A percentile compares a stretch with the other conserved stretches of the same genome.
These are phyloP conservation scores for Penicillium sp. DNA, from an alignment of 2,329 filamentous ascomycete species.

Conservation along the genomic window DNA sequence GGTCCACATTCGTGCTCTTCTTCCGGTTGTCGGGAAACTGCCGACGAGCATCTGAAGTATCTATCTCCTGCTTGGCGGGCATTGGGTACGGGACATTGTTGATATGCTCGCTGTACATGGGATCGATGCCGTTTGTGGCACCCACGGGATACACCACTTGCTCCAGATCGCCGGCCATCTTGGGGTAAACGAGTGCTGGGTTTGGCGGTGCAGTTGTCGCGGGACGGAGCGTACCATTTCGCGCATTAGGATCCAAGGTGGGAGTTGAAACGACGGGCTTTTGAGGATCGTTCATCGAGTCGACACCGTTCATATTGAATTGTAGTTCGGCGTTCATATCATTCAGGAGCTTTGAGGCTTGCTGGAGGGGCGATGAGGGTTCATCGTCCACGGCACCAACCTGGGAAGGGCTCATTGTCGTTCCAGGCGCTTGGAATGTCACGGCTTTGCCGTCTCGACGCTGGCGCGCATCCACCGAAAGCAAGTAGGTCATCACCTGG, in stretches of 20 bases:
- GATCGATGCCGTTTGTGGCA: constrained; percentile 86
- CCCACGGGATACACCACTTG: constrained; percentile 87
- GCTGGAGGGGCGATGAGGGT: constrained; percentile 65
- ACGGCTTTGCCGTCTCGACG: constrained; percentile 57
- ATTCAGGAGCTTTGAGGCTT: constrained; percentile 64
- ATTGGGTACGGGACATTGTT: constrained; percentile 87
- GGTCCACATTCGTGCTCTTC: constrained; percentile 60
- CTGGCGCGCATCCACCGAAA: constrained; percentile 60
- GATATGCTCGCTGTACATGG: constrained; percentile 90
- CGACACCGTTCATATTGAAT: constrained; percentile 62
- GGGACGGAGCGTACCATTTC: constrained; percentile 44
- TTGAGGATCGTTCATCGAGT: constrained; percentile 61
- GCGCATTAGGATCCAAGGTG: constrained; percentile 51
- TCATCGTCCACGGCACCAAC: constrained; percentile 56
- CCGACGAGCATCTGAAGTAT: constrained; percentile 48
- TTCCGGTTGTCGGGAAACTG: constrained; percentile 55
- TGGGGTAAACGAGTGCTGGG: constrained; percentile 50
- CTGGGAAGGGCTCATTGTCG: constrained; percentile 47
- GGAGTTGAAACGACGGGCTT: constrained; percentile 58
- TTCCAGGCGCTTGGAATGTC: constrained; percentile 37
- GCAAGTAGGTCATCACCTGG: constrained; percentile 67
- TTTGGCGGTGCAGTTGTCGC: constrained; percentile 49
- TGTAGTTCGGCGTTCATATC: constrained; percentile 65
- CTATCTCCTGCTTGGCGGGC: constrained; percentile 60
- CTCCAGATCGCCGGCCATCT: constrained; percentile 59